phyloP scores from a whole-genome alignment of 495 filamentous ascomycete species.

The Monascus purpureus region DNA sequence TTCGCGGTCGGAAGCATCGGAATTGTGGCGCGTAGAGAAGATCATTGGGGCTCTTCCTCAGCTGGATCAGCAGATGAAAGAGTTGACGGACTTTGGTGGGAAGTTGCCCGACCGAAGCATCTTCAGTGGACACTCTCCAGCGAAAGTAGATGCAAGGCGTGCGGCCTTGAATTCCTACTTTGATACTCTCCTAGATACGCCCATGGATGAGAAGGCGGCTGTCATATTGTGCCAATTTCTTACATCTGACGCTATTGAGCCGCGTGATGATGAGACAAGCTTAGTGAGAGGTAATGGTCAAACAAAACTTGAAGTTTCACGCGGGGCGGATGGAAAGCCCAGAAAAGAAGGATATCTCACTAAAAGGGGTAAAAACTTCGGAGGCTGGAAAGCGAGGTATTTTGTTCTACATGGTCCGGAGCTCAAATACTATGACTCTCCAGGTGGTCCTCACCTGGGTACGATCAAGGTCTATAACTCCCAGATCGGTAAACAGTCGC shows the following conservation, averaged over 20 bases:
- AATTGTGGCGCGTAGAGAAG: constrained; percentile 91
- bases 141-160: constrained; percentile 81
- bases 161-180: constrained; percentile 73
- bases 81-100: constrained; percentile 47
- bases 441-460: constrained; percentile 76
- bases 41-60: constrained; percentile 66
- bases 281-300: constrained; percentile 31
- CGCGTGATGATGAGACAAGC: constrained; percentile 49
- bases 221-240: constrained; percentile 76
- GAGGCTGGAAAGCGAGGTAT: constrained; percentile 95
- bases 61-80: constrained; percentile 67
- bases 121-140: constrained; percentile 87
- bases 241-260: constrained; percentile 70
- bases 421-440: constrained; percentile 81
- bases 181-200: constrained; percentile 65
- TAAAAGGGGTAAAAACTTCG: constrained; percentile 95
- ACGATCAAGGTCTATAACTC: constrained; percentile 85
- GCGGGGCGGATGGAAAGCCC: constrained; percentile 48
- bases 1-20: constrained; percentile 58
- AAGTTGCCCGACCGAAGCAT: constrained; percentile 73
- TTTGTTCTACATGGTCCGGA: constrained; percentile 85
- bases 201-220: constrained; percentile 67
- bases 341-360: constrained; percentile 86
- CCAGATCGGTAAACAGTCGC: constrained; percentile 82
- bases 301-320: constrained; percentile 22